Evolutionary conservation across 257 asterid species (phyloP).

Genomic region (Penstemon davidsonii): DNA sequence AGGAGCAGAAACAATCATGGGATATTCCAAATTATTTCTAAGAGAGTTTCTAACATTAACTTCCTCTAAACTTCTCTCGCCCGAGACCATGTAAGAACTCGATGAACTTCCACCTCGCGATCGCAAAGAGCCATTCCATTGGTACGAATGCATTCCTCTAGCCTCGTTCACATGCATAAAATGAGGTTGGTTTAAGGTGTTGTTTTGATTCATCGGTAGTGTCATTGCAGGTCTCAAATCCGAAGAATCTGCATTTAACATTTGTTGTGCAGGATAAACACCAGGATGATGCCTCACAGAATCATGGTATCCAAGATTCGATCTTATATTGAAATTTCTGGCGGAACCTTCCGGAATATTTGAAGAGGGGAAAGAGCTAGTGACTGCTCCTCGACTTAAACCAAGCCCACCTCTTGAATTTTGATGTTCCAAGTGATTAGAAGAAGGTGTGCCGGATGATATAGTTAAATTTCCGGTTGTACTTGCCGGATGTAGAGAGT

Average conservation of each 20-base stretch:
- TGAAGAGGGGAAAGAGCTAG: constrained; percentile 43
- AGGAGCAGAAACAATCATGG: constrained; percentile 46
- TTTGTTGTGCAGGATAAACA: constrained; percentile 23
- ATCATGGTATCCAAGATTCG: constrained; percentile 49
- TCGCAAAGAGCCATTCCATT: constrained; percentile 54
- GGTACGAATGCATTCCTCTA: constrained; percentile 40
- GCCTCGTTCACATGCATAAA: constrained; percentile 44
- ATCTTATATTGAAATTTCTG: constrained; percentile 40
- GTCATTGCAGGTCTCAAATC: constrained; percentile 41
- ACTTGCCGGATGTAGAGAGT: constrained; percentile 48
- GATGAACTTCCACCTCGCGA: constrained; percentile 51
- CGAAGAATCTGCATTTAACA: constrained; percentile 33
- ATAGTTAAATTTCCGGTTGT: constrained; percentile 42
- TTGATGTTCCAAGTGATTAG: constrained; percentile 43
- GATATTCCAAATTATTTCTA: constrained; percentile 47
- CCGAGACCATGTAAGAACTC: constrained; percentile 33
- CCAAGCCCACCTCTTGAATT: constrained; percentile 48
- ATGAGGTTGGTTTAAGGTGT: constrained; percentile 44
- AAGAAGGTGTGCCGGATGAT: constrained; percentile 22
- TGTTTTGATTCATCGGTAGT: constrained; percentile 34
- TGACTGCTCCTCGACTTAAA: constrained; percentile 37
- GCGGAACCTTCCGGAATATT: constrained; percentile 49
- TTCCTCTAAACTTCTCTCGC: constrained; percentile 62
- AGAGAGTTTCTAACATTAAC: constrained; percentile 42
- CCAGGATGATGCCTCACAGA: constrained; percentile 42